phyloP scores from a whole-genome alignment of 2,329 filamentous ascomycete species.

The Phialemoniopsis sp. region DNA sequence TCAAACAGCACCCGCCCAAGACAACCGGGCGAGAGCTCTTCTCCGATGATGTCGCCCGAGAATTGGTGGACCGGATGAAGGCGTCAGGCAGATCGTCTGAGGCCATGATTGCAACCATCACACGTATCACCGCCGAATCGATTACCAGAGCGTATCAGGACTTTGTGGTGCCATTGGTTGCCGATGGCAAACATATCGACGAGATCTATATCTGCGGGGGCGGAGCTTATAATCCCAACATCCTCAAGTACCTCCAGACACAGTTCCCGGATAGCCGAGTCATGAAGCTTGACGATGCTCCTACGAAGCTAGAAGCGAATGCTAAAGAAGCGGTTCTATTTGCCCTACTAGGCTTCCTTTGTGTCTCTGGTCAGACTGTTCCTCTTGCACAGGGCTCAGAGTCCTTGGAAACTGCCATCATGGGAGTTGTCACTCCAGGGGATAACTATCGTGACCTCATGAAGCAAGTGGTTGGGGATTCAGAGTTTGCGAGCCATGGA shows the following conservation, averaged over 20 bases:
- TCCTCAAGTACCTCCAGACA: slow-evolving; percentile 35
- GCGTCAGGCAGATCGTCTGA: slow-evolving; percentile 30
- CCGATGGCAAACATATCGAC: slow-evolving; percentile 21
- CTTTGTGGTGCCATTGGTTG: not conserved
- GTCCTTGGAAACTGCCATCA: slow-evolving; percentile 34
- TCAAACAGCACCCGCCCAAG: slow-evolving; percentile 34
- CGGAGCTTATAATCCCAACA: slow-evolving; percentile 40
- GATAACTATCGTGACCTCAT: slow-evolving; percentile 39
- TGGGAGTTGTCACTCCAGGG: slow-evolving; percentile 40
- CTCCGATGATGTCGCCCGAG: slow-evolving; percentile 38
- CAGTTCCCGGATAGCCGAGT: slow-evolving; percentile 33
- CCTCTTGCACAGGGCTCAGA: slow-evolving; percentile 16
- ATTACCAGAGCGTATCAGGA: slow-evolving; percentile 24
- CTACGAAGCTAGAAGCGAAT: slow-evolving; percentile 34
- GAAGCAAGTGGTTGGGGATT: slow-evolving; percentile 8
- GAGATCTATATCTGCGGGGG: slow-evolving; percentile 47
- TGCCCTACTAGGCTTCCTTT: slow-evolving; percentile 22
- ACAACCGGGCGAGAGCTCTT: slow-evolving; percentile 48
- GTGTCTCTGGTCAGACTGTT: slow-evolving; percentile 18
- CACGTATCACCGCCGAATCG: slow-evolving; percentile 43
- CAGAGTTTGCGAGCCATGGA: too few relatives aligned
- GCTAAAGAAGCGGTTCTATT: slow-evolving; percentile 46
- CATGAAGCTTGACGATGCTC: too few relatives aligned
- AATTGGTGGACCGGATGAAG: slow-evolving; percentile 33
- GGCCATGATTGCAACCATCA: slow-evolving; percentile 45